Evolutionary conservation across 768 basidiomycete genomes (phyloP).

Genomic region (Boletales sp.): DNA sequence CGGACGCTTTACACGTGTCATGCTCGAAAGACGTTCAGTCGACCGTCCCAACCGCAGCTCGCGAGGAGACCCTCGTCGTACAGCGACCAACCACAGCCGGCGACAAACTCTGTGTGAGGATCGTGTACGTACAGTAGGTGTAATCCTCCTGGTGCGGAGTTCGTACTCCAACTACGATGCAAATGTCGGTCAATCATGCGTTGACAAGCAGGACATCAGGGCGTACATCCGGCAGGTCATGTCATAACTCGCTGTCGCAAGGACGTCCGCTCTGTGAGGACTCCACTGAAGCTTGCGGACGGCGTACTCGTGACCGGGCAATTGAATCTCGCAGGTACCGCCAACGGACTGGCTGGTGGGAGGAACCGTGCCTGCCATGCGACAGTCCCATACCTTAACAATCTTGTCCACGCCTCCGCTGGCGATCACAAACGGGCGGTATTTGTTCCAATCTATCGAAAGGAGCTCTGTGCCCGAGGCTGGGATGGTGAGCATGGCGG

Average conservation of each 20-base stretch:
- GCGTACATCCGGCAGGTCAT: conserved; percentile 93
- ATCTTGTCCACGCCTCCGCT: conserved; percentile 77
- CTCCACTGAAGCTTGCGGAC: conserved; percentile 89
- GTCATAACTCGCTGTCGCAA: conserved; percentile 81
- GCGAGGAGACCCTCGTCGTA: conserved; percentile 85
- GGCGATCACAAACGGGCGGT: conserved; percentile 72
- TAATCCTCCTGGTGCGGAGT: conserved; percentile 42
- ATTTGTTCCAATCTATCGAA: conserved; percentile 91
- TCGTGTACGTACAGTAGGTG: conserved; percentile 73
- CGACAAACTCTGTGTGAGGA: conserved; percentile 92
- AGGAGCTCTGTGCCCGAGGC: conserved; percentile 78
- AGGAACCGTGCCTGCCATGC: conserved; percentile 67
- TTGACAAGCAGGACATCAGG: neutral
- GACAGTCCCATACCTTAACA: conserved; percentile 81
- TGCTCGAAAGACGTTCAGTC: conserved; percentile 71
- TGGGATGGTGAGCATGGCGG: conserved; percentile 72
- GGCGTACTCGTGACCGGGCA: conserved; percentile 87
- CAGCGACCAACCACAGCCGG: conserved; percentile 88
- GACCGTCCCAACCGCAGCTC: conserved; percentile 91
- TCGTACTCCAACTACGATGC: conserved; percentile 67
- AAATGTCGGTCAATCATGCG: neutral
- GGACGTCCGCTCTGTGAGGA: conserved; percentile 67
- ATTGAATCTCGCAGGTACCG: conserved; percentile 63
- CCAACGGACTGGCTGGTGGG: conserved; percentile 53
- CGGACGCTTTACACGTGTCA: conserved; percentile 12